A percentile compares a stretch with the other conserved stretches of the same genome.
Conservation (phyloP, 2,329 filamentous ascomycete species). For the Xylariaceae sp. region DNA sequence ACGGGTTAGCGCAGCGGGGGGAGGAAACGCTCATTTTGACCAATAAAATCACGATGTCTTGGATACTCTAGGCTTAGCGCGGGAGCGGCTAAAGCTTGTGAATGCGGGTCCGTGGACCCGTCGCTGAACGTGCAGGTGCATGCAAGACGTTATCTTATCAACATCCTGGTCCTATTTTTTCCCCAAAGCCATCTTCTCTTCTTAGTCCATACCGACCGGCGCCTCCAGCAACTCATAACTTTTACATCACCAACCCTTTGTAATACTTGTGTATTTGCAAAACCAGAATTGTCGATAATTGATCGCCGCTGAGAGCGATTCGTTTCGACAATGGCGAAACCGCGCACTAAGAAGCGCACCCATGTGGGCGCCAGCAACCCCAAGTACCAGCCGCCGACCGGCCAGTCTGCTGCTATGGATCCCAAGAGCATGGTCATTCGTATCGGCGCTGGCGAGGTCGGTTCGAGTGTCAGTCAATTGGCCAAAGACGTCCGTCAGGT, state of each 20-base stretch:
- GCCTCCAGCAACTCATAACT: background rate
- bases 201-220: slow-evolving; percentile 16
- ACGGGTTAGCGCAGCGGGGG: no score
- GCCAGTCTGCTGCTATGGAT: slow-evolving; percentile 59
- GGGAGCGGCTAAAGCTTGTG: background rate
- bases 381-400: slow-evolving; percentile 48
- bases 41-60: no score
- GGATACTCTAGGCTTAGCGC: no score
- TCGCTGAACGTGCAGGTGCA: background rate
- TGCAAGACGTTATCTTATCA: slow-evolving; percentile 6
- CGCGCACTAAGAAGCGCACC: slow-evolving; percentile 82
- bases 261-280: background rate
- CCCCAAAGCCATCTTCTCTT: slow-evolving; percentile 25
- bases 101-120: background rate
- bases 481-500: slow-evolving; percentile 85
- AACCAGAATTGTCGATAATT: background rate
- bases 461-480: slow-evolving; percentile 83
- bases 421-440: slow-evolving; percentile 99
- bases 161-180: slow-evolving; percentile 4
- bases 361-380: slow-evolving; percentile 64
- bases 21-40: no score
- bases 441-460: slow-evolving; percentile 89
- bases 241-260: background rate
- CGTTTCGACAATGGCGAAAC: slow-evolving; percentile 61
- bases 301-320: background rate